These are phyloP conservation scores for Gleditsia sinensis DNA, from an alignment of 306 rosid species.

Conservation along the genomic window DNA sequence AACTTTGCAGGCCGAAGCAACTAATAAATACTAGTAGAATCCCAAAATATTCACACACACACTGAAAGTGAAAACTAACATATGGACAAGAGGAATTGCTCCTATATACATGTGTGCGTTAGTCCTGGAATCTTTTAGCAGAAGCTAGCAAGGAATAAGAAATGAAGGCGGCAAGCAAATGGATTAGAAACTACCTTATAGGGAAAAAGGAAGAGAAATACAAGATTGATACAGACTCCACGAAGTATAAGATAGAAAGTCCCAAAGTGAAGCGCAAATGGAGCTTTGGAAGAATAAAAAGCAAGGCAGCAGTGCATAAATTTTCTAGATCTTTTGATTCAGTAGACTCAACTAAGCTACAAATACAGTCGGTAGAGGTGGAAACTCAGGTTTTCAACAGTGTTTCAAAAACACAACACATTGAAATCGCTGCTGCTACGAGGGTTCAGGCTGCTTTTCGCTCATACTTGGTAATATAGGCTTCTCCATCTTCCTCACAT, in stretches of 20 bases:
- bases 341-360: constrained; percentile 36
- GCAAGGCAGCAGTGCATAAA: constrained; percentile 43
- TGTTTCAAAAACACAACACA: constrained; percentile 18
- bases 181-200: constrained; percentile 70
- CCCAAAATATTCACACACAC: constrained; percentile 4
- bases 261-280: constrained; percentile 64
- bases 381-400: constrained; percentile 34
- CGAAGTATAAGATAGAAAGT: constrained; percentile 30
- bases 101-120: neutral
- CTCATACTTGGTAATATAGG: constrained; percentile 62
- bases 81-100: constrained; percentile 11
- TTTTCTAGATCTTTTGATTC: constrained; percentile 60
- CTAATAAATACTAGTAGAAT: constrained; percentile 30
- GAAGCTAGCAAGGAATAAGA: neutral
- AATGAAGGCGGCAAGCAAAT: constrained; percentile 81
- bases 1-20: constrained; percentile 66
- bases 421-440: constrained; percentile 61
- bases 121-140: neutral
- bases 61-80: constrained; percentile 1
- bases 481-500: neutral
- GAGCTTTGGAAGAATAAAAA: constrained; percentile 66
- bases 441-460: constrained; percentile 79
- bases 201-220: constrained; percentile 63
- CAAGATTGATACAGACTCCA: constrained; percentile 39
- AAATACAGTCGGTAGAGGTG: constrained; percentile 35